These are phyloP conservation scores for Paracoccidioides lutzii DNA, from an alignment of 2,329 filamentous ascomycete genomes.

Conservation along the genomic window DNA sequence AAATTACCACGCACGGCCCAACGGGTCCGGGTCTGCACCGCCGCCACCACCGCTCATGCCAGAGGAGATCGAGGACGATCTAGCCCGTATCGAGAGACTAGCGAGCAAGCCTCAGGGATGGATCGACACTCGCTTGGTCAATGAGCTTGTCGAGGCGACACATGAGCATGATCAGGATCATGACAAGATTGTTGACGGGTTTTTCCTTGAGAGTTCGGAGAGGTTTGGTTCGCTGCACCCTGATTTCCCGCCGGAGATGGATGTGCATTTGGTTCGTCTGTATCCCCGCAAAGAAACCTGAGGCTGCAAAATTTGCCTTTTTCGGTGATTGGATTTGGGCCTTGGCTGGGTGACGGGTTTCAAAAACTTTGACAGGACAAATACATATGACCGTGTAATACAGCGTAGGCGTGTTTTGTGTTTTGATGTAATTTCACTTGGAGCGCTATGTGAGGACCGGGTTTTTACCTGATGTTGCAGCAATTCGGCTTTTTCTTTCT, in stretches of 20 bases:
- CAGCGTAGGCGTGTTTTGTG: too few species aligned
- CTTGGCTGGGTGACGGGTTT: too few species aligned
- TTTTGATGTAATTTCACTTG: too few species aligned
- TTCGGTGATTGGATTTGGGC: too few species aligned
- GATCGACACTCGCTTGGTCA: slow-evolving; percentile 30
- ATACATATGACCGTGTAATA: too few species aligned
- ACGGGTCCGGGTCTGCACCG: slow-evolving; percentile 28
- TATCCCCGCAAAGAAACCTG: slow-evolving; percentile 9
- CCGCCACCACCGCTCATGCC: slow-evolving; percentile 32
- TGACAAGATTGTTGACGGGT: slow-evolving; percentile 17
- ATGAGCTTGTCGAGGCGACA: slow-evolving; percentile 22
- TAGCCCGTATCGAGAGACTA: slow-evolving; percentile 29
- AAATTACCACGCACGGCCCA: slow-evolving; percentile 33
- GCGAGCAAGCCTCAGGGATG: slow-evolving; percentile 27
- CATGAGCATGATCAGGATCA: slow-evolving; percentile 1
- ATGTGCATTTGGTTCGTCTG: slow-evolving; percentile 31
- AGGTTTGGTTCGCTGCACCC: slow-evolving; percentile 29
- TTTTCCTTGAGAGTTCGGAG: slow-evolving; percentile 17
- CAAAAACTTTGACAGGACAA: too few species aligned
- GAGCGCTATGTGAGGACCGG: too few species aligned
- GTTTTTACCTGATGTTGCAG: too few species aligned
- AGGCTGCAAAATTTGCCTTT: neutral
- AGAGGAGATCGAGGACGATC: slow-evolving; percentile 36
- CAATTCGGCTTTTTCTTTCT: too few species aligned
- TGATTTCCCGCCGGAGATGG: slow-evolving; percentile 32